Percentiles rank a stretch among this genome's conserved stretches.
These are phyloP conservation scores for Talaromyces sp. DNA, from an alignment of 2,329 filamentous ascomycete genomes.

Conservation along the genomic window DNA sequence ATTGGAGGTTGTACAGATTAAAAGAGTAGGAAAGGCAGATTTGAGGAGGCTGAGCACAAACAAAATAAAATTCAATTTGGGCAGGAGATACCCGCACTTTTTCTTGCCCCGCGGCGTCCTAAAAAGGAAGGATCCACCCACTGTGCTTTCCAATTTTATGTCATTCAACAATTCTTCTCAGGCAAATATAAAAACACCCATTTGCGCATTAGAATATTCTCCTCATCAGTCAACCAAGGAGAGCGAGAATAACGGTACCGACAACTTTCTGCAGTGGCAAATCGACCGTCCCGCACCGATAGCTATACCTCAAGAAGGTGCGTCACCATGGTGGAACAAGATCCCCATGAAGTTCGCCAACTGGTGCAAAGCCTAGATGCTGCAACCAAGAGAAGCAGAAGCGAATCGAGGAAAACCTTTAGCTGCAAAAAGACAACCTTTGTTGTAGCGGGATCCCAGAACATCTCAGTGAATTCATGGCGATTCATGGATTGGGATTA, in stretches of 20 bases:
- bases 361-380: constrained; percentile 64
- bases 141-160: constrained; percentile 5
- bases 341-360: constrained; percentile 62
- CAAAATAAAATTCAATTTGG: constrained; percentile 6
- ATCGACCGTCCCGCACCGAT: not conserved
- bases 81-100: constrained; percentile 8
- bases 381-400: constrained; percentile 48
- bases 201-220: not conserved
- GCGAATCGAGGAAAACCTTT: constrained; percentile 56
- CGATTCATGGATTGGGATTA: constrained; percentile 94
- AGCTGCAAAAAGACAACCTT: constrained; percentile 80
- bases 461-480: constrained; percentile 81
- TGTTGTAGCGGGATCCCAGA: constrained; percentile 60
- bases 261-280: not conserved
- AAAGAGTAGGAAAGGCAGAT: not conserved
- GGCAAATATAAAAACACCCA: not conserved
- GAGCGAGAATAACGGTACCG: not conserved
- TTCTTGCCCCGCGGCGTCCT: constrained; percentile 18
- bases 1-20: not conserved
- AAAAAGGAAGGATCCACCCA: constrained; percentile 16
- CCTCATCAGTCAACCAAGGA: not conserved
- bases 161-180: constrained; percentile 3
- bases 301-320: not conserved
- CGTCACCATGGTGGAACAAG: constrained; percentile 61
- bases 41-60: constrained; percentile 1